Base-by-base conservation (phyloP, 140 eudicot genomes). In the Artemisia princeps region DNA sequence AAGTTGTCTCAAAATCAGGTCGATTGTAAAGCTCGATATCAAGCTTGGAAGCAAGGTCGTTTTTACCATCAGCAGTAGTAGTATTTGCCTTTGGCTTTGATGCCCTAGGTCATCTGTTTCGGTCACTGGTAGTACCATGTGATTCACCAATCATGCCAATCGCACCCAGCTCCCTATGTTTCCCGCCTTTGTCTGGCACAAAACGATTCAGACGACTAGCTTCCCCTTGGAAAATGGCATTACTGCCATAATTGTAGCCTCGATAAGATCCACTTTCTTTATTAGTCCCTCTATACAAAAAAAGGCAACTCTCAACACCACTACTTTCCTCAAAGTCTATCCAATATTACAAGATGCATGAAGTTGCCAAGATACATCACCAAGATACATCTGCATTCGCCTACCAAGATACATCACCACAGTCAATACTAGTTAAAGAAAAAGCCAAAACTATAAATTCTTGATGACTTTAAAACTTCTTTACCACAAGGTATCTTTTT, bases 81-180 rank as follows among this genome's bases (percentile, higher is more conserved):
- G 60, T 71, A 69, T 74, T 82, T 13, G 67, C 76, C 68, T 81
- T 87, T 10, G 81, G 81, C 76, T 85, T 91, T 63, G 72, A 73
- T 64, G 95, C 87, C 77, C 97, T 87, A 46, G 96, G 96, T 45
- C 97, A 95, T 71, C 97, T 71, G 80, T 87, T 85, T 22, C 95
- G 87, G 30, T 87, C 96, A 80, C 81, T 73, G 61, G 88, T 68
- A 28, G 75, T 60, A 73, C 80, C 90, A 73, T 78, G 80, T 61
- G 78, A 24, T 66, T 82, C 90, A 48, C 54, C 58, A 19, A 79
- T 64, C 51, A 63, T 33, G 55, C 69, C 72, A 50, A 73, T 37
- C 0, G 76, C 62, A 51, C 84, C 86, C 42, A 79, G 79, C 64
- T 90, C 89, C 81, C 87, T 85, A 40, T 74, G 82, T 55, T 81